These are phyloP conservation scores for Candida berthetii DNA, from an alignment of 805 yeast species.

Conservation along the genomic window DNA sequence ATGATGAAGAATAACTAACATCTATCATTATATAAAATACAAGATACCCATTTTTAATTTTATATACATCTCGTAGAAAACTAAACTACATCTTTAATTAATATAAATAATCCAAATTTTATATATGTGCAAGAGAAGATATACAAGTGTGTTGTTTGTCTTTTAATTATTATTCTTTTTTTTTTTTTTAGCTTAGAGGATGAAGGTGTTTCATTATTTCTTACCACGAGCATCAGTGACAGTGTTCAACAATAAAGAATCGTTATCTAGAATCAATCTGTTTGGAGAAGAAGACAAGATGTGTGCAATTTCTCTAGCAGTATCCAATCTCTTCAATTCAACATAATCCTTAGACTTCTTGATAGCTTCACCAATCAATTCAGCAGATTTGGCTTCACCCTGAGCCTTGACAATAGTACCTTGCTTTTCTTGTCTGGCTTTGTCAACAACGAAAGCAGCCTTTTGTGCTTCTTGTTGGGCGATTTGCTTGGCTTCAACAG, in stretches of 20 bases:
- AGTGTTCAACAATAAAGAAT: constrained; percentile 85
- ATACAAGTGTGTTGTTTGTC: background rate
- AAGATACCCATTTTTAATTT: too few relatives aligned
- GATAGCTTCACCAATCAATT: constrained; percentile 97
- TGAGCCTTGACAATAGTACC: constrained; percentile 94
- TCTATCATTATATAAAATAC: too few relatives aligned
- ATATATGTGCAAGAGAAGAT: background rate
- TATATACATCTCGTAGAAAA: too few relatives aligned
- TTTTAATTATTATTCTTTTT: too few relatives aligned
- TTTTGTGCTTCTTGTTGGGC: constrained; percentile 99
- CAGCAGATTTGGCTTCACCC: constrained; percentile 98
- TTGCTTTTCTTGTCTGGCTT: constrained; percentile 96
- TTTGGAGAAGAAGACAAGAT: constrained; percentile 86
- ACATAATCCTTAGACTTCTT: constrained; percentile 95
- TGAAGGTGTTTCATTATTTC: too few relatives aligned
- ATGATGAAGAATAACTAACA: background rate
- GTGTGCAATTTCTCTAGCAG: constrained; percentile 91
- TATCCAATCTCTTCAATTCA: constrained; percentile 93
- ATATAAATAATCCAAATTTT: too few relatives aligned
- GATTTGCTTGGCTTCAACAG: constrained; percentile 98
- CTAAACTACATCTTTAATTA: too few relatives aligned
- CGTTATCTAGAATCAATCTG: constrained; percentile 86
- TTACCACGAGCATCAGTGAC: constrained; percentile 64
- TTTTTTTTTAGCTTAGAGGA: too few relatives aligned
- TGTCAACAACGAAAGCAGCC: constrained; percentile 95